Percentiles rank a stretch among this genome's conserved stretches.
phyloP scores from a whole-genome alignment of 371 early-diverging fungal species.

The Actinomortierella ambigua region DNA sequence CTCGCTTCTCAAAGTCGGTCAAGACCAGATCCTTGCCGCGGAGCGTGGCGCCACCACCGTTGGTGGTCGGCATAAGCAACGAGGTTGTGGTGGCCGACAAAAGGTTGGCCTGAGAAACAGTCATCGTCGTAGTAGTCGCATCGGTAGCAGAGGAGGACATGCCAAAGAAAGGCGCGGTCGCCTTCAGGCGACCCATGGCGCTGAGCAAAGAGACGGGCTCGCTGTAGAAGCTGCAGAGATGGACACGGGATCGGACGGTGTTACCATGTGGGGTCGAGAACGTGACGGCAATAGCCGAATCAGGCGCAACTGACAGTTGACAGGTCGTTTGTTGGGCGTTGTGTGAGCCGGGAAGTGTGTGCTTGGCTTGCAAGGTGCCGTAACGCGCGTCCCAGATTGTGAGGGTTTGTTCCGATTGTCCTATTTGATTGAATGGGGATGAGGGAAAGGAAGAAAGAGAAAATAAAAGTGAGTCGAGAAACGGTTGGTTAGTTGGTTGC shows the following conservation, averaged over 20 bases:
- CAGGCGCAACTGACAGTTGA: constrained; percentile 46
- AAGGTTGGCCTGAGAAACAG: constrained; percentile 35
- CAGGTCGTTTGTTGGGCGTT: constrained; percentile 35
- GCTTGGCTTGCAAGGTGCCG: constrained; percentile 68
- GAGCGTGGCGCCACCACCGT: constrained; percentile 7
- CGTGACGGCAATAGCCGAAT: constrained; percentile 31
- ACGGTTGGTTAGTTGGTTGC: too few relatives aligned
- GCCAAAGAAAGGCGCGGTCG: constrained; percentile 52
- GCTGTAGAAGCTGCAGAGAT: constrained; percentile 64
- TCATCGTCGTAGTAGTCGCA: not conserved
- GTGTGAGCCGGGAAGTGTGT: constrained; percentile 23
- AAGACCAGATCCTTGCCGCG: constrained; percentile 35
- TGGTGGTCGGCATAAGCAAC: constrained; percentile 13
- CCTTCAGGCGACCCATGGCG: constrained; percentile 67
- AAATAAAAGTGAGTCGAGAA: too few relatives aligned
- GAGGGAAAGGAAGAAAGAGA: not conserved
- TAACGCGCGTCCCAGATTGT: constrained; percentile 77
- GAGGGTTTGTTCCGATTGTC: constrained; percentile 57
- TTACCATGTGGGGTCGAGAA: constrained; percentile 48
- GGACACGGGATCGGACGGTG: constrained; percentile 56
- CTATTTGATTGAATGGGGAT: constrained; percentile 4
- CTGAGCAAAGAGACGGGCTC: constrained; percentile 71
- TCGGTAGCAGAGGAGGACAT: not conserved
- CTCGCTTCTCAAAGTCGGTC: constrained; percentile 28
- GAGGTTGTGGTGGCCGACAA: constrained; percentile 27